Conservation (phyloP, 1,284 basidiomycete species). For the Ganoderma lucidum region DNA sequence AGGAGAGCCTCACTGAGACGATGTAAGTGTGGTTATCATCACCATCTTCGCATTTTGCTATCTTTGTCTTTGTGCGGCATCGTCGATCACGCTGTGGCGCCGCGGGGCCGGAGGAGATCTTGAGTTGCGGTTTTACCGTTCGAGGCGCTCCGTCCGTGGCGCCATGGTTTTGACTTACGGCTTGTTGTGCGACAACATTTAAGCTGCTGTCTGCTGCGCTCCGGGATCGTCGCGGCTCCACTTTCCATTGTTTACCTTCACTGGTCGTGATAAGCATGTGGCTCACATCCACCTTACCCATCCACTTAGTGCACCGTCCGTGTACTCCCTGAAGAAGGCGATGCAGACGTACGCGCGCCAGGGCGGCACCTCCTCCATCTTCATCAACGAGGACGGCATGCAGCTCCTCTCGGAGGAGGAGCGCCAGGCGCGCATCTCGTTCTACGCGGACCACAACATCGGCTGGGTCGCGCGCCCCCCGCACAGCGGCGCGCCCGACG, state of each 20-base stretch:
- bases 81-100: not conserved
- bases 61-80: not conserved
- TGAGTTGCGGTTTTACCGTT: not conserved
- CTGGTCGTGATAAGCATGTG: not conserved
- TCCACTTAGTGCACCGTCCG: constrained; percentile 67
- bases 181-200: too few species aligned
- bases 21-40: constrained; percentile 56
- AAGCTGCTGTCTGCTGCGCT: not conserved
- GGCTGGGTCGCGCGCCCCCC: constrained; percentile 63
- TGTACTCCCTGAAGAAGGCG: constrained; percentile 83
- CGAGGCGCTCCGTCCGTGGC: not conserved
- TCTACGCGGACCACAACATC: constrained; percentile 63
- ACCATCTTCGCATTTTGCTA: too few species aligned
- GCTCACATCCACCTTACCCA: not conserved
- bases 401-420: constrained; percentile 49
- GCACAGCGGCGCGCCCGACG: constrained; percentile 51
- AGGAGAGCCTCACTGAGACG: constrained; percentile 73
- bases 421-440: constrained; percentile 48
- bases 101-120: not conserved
- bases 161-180: not conserved
- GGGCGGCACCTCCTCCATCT: constrained; percentile 79
- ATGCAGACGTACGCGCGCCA: constrained; percentile 89
- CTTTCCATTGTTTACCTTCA: constrained; percentile 9
- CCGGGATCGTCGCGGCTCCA: not conserved
- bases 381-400: constrained; percentile 81